phyloP scores from a whole-genome alignment of 1,139 yeast species.

The Nakaseomyces sp. region DNA sequence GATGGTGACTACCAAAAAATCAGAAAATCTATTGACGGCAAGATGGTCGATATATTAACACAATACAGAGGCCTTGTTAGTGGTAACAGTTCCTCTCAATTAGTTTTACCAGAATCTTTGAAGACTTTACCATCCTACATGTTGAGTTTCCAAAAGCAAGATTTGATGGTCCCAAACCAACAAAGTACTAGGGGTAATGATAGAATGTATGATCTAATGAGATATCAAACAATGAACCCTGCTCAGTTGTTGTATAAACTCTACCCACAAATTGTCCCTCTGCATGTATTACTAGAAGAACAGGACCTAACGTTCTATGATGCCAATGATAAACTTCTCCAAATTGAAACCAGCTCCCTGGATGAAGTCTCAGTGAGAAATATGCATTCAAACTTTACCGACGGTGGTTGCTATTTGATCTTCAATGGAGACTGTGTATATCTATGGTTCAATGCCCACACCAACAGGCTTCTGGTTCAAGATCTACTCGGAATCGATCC shows the following conservation, averaged over 20 bases:
- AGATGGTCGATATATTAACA: conserved; percentile 64
- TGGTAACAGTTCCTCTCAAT: conserved; percentile 47
- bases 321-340: conserved; percentile 41
- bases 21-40: conserved; percentile 53
- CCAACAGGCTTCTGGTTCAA: conserved; percentile 55
- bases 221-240: conserved; percentile 48
- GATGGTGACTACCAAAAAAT: conserved; percentile 53
- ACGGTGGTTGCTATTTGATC: conserved; percentile 69
- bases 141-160: conserved; percentile 60
- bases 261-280: conserved; percentile 73
- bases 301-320: conserved; percentile 44
- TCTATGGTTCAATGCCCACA: conserved; percentile 66
- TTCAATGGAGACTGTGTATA: conserved; percentile 59
- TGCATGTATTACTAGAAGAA: conserved; percentile 53
- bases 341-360: conserved; percentile 32
- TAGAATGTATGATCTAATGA: conserved; percentile 51
- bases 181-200: conserved; percentile 44
- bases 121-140: conserved; percentile 62
- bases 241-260: conserved; percentile 55
- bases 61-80: conserved; percentile 56
- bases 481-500: conserved; percentile 70
- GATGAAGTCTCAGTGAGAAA: conserved; percentile 34
- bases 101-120: conserved; percentile 76
- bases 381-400: conserved; percentile 19
- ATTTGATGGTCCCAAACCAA: conserved; percentile 47